These are phyloP conservation scores for Cordyceps militaris DNA, from an alignment of 2,329 filamentous ascomycete species.

Conservation along the genomic window DNA sequence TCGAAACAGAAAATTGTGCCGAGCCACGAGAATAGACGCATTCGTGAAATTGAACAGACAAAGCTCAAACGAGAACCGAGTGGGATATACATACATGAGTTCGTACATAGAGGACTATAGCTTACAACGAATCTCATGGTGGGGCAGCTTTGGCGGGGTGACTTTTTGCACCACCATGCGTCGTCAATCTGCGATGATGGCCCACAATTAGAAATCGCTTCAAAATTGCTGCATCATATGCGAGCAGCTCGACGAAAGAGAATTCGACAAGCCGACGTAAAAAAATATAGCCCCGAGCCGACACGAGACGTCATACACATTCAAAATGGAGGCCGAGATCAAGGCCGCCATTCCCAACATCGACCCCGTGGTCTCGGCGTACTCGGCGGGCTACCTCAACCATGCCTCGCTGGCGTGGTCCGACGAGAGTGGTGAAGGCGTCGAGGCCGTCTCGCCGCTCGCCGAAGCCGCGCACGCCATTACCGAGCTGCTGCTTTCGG, in stretches of 20 bases:
- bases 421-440: conserved; percentile 58
- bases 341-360: conserved; percentile 77
- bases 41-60: too few relatives aligned
- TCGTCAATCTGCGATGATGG: not conserved
- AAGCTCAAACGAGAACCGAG: too few relatives aligned
- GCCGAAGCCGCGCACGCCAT: conserved; percentile 77
- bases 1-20: too few relatives aligned
- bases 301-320: not conserved
- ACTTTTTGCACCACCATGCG: not conserved
- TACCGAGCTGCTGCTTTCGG: conserved; percentile 83
- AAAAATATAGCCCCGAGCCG: not conserved
- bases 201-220: conserved; percentile 10
- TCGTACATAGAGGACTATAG: too few relatives aligned
- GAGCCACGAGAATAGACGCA: too few relatives aligned
- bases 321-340: conserved; percentile 78
- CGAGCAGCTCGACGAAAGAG: not conserved
- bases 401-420: conserved; percentile 85
- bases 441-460: conserved; percentile 58
- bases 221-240: conserved; percentile 7
- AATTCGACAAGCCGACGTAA: not conserved
- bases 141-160: conserved; percentile 1
- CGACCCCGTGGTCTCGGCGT: conserved; percentile 83
- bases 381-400: conserved; percentile 87
- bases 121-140: too few relatives aligned
- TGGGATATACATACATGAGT: too few relatives aligned